A percentile compares a stretch with the other conserved stretches of the same genome.
Evolutionary conservation across 2,329 filamentous ascomycete genomes (phyloP).

Genomic region (Fusarium begoniae): DNA sequence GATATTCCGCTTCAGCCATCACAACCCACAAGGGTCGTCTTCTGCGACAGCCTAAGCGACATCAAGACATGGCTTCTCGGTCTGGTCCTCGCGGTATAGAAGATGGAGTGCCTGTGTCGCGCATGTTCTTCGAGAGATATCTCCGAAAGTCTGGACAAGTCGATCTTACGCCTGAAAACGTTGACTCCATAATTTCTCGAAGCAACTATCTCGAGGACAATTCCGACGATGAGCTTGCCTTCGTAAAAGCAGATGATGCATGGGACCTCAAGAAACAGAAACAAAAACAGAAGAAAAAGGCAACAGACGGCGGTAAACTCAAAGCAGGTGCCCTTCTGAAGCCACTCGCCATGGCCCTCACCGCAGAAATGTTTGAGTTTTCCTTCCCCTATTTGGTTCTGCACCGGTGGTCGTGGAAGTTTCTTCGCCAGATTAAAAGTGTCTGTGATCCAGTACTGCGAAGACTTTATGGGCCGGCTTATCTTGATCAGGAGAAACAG

Average conservation of each 20-base stretch:
- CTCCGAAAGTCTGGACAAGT: not conserved
- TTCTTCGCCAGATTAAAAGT: not conserved
- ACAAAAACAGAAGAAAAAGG: not conserved
- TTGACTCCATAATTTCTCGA: not conserved
- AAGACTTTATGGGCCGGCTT: accelerated
- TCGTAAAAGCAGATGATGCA: accelerated
- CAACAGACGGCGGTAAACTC: not conserved
- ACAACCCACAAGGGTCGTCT: not conserved
- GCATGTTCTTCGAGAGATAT: not conserved
- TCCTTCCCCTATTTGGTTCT: not conserved
- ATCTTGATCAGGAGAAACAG: not conserved
- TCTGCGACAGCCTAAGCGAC: not conserved
- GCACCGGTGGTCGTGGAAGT: not conserved
- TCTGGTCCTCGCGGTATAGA: not conserved
- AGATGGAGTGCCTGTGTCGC: not conserved
- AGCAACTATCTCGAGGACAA: not conserved
- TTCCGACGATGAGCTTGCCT: not conserved
- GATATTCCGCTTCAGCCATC: not conserved
- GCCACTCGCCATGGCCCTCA: not conserved
- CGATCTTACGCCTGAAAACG: not conserved
- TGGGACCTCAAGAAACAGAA: not conserved
- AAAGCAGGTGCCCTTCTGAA: accelerated
- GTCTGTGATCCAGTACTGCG: not conserved
- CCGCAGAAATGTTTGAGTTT: not conserved
- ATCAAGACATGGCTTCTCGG: not conserved